Conservation (phyloP, 2,329 filamentous ascomycete genomes). For the Cladosporium sp. region DNA sequence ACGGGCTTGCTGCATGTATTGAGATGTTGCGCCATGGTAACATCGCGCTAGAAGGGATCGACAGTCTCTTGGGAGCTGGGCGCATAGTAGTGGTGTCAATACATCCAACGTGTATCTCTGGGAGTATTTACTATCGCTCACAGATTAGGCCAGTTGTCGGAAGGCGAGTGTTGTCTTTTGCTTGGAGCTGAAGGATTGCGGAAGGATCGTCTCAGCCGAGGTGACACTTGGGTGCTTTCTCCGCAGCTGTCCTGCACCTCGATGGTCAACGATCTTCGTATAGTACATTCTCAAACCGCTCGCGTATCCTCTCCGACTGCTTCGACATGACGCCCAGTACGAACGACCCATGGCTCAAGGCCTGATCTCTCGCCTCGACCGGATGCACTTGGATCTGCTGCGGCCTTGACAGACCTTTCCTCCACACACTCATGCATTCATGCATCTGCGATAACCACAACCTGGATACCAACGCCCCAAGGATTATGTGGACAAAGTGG, state of each 20-base stretch:
- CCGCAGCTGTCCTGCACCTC: not conserved
- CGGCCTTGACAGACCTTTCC: not conserved
- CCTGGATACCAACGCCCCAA: not conserved
- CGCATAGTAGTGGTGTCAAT: not conserved
- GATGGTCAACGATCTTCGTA: constrained; percentile 1
- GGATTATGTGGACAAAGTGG: not conserved
- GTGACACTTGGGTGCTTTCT: not conserved
- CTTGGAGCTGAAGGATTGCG: not conserved
- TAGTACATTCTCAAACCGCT: not conserved
- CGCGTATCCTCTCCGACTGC: not conserved
- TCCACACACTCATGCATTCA: not conserved
- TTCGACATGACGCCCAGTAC: not conserved
- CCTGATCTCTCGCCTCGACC: not conserved
- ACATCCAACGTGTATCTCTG: not conserved
- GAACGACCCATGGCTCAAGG: not conserved
- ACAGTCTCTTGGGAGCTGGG: not conserved
- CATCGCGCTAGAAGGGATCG: not conserved
- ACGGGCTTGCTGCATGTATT: not conserved
- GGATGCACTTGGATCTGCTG: not conserved
- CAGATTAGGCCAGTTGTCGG: not conserved
- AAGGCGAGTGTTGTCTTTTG: no score
- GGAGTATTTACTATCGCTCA: not conserved
- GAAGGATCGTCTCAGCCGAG: not conserved
- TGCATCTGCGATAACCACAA: not conserved
- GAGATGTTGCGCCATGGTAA: constrained; percentile 12